Conservation (phyloP, 2,329 filamentous ascomycete genomes). For the Hypocrella siamensis region DNA sequence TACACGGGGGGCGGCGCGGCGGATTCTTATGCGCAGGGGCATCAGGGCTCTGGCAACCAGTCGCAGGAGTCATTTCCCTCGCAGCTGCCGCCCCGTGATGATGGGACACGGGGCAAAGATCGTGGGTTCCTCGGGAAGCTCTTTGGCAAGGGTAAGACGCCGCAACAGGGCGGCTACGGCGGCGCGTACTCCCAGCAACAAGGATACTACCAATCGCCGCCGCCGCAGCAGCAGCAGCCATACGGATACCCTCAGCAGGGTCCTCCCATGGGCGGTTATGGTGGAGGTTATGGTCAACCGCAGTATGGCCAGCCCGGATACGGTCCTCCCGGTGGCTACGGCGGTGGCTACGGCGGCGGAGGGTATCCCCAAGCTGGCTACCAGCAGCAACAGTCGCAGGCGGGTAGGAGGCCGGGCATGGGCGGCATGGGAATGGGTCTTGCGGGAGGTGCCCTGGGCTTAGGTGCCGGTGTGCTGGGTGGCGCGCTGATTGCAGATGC, state of each 20-base stretch:
- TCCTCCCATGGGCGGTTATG: slow-evolving; percentile 2
- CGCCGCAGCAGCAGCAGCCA: slow-evolving; percentile 9
- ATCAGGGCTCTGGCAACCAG: slow-evolving; percentile 9
- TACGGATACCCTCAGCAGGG: slow-evolving; percentile 5
- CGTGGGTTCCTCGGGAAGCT: slow-evolving; percentile 37
- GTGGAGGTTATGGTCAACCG: slow-evolving; percentile 4
- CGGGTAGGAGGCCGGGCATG: slow-evolving; percentile 24
- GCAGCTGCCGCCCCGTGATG: slow-evolving; percentile 26
- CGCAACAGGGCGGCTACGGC: slow-evolving; percentile 14
- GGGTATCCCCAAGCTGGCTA: slow-evolving; percentile 13
- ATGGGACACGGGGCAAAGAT: slow-evolving; percentile 17
- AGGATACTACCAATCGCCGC: slow-evolving; percentile 12
- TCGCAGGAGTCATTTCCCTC: slow-evolving; percentile 12
- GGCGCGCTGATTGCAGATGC: slow-evolving; percentile 57
- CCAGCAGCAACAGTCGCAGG: slow-evolving; percentile 13
- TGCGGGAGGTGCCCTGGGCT: slow-evolving; percentile 59
- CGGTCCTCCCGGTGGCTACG: slow-evolving; percentile 17
- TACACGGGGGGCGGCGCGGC: slow-evolving; percentile 12
- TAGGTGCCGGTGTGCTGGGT: slow-evolving; percentile 69
- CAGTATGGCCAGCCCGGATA: slow-evolving; percentile 12
- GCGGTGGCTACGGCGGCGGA: slow-evolving; percentile 5
- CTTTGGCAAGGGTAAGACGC: slow-evolving; percentile 25
- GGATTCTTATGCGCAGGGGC: slow-evolving; percentile 12
- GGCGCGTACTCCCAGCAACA: slow-evolving; percentile 7
- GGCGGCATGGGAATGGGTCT: slow-evolving; percentile 39